These are phyloP conservation scores for Cystofilobasidium macerans DNA, from an alignment of 768 basidiomycete species.

Conservation along the genomic window DNA sequence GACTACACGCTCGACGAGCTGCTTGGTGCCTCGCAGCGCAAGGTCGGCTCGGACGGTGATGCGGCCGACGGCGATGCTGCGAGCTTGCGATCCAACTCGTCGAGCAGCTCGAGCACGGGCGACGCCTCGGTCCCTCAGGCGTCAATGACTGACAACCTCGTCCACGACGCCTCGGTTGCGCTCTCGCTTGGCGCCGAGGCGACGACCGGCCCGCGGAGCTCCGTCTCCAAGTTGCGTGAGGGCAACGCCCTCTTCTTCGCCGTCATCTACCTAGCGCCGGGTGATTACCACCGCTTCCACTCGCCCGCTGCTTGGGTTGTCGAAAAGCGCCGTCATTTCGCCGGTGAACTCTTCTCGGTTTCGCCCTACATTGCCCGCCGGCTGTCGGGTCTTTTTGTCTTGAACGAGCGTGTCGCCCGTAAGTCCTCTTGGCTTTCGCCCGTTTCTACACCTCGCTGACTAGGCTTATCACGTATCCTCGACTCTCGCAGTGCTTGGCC, in stretches of 20 bases:
- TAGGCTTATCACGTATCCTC: background rate
- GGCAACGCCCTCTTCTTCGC: slow-evolving; percentile 82
- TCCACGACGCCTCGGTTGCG: slow-evolving; percentile 61
- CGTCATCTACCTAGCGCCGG: slow-evolving; percentile 95
- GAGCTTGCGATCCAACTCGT: slow-evolving; percentile 6
- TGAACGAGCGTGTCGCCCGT: slow-evolving; percentile 91
- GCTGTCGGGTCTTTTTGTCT: slow-evolving; percentile 80
- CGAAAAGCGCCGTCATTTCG: slow-evolving; percentile 86
- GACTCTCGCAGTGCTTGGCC: slow-evolving; percentile 51
- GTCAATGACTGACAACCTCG: slow-evolving; percentile 42
- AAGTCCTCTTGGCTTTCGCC: slow-evolving; percentile 2
- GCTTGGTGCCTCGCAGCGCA: slow-evolving; percentile 46
- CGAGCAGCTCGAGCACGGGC: slow-evolving; percentile 13
- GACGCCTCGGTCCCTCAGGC: slow-evolving; percentile 14
- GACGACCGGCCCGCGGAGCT: slow-evolving; percentile 35
- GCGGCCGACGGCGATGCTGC: slow-evolving; percentile 12
- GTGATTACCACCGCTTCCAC: slow-evolving; percentile 97
- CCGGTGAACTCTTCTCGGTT: slow-evolving; percentile 93
- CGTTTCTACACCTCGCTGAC: background rate
- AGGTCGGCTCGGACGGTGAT: slow-evolving; percentile 13
- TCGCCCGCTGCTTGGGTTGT: slow-evolving; percentile 94
- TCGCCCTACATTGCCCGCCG: slow-evolving; percentile 91
- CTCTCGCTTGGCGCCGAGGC: slow-evolving; percentile 52
- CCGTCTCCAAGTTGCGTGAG: slow-evolving; percentile 49
- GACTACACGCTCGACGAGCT: slow-evolving; percentile 87